These are phyloP conservation scores for Epichloe scottii DNA, from an alignment of 2,329 filamentous ascomycete genomes.

Conservation along the genomic window DNA sequence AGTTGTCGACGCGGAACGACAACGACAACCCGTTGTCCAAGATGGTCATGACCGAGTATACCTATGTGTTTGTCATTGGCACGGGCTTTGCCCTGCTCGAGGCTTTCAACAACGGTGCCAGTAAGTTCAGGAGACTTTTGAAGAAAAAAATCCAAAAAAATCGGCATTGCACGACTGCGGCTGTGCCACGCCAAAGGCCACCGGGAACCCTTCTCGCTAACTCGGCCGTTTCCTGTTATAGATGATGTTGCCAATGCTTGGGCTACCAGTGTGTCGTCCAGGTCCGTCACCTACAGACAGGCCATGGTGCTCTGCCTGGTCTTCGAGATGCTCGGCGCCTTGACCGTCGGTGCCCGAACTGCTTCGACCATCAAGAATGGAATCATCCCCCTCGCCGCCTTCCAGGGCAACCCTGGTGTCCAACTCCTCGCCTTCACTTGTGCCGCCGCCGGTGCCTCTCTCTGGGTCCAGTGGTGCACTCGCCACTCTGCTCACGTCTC, in stretches of 20 bases:
- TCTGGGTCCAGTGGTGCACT: conserved; percentile 71
- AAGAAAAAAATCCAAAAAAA: background rate
- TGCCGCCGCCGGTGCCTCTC: conserved; percentile 48
- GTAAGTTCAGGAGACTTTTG: conserved; percentile 32
- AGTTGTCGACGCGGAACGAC: background rate
- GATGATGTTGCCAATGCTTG: conserved; percentile 78
- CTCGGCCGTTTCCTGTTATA: conserved; percentile 15
- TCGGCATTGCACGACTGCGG: too few species aligned
- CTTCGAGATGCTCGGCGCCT: conserved; percentile 54
- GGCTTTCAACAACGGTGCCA: conserved; percentile 69
- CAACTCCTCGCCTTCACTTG: conserved; percentile 56
- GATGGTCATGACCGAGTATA: conserved; percentile 50
- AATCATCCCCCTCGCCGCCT: conserved; percentile 48
- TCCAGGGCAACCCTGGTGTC: conserved; percentile 47
- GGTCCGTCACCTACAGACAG: conserved; percentile 58
- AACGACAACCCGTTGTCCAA: conserved; percentile 15
- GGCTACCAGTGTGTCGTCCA: conserved; percentile 67
- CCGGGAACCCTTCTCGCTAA: conserved; percentile 3
- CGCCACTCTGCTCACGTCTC: conserved; percentile 58
- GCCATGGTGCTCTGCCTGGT: conserved; percentile 52
- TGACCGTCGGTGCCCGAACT: conserved; percentile 53
- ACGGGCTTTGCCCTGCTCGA: conserved; percentile 65
- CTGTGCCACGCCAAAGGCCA: too few species aligned
- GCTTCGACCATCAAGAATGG: conserved; percentile 69
- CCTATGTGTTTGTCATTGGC: conserved; percentile 64